Base-by-base conservation (phyloP, 805 yeast genomes). In the Hanseniaspora mollemarum region DNA sequence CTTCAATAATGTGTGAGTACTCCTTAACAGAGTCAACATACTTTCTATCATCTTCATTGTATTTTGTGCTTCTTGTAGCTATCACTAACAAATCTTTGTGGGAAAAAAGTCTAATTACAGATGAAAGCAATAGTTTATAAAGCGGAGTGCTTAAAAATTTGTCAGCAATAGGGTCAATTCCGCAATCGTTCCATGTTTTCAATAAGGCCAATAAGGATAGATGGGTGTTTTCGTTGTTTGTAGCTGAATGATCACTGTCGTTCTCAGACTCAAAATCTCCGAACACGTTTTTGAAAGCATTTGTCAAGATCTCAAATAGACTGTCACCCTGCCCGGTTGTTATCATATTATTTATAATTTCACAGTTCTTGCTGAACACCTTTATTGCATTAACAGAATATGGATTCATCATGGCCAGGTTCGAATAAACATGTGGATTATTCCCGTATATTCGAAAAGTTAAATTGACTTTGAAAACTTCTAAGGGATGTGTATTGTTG, bases 341-440 rank as follows among this genome's bases (percentile, higher is more conserved):
- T 84, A 90, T 86, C 60, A 92, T 66, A 25, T 90, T 77, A 63
- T 83, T 88, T 41, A 92, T 69, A 51, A 84, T 92, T 0, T 92
- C 82, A 2, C 83, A 82, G 1, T 95, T 83, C 32, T 76, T 75
- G 1, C 97, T 83, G 63, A 90, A 92, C 63, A 88, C 96, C 56
- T 84, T 71, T 18, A 94, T 82, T 66, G 92, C 97, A 36, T 75
- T 77, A 60, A 90, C 96, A 0, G 97, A 96, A 39, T 88, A 78
- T 1, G 96, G 96, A 60, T 92, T 92, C 1, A 95, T 83, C 57
- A 92, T 90, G 9, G 97, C 96, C 59, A 92, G 71, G 0, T 98
- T 98, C 4, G 97, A 97, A 62, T 92, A 92, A 28, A 92, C 97
- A 64, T 92, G 98, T 94, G 96, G 92, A 66, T 88, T 87, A 66